Evolutionary conservation across 139 green algal genomes (phyloP).

Genomic region (Astrephomene gubernaculifera): DNA sequence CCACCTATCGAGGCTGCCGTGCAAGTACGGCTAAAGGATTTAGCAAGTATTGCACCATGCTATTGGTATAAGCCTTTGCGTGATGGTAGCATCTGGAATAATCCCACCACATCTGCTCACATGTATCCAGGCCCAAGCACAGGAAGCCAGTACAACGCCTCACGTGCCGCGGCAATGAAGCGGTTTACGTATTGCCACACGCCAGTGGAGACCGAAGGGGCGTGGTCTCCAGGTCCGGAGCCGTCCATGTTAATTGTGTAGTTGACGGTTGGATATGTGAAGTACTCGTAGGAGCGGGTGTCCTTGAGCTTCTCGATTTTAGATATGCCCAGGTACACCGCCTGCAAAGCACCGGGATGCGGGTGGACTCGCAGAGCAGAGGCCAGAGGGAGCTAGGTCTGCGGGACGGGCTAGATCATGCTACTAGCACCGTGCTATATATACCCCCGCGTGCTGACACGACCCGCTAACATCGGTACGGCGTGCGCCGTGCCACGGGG

Average conservation of each 20-base stretch:
- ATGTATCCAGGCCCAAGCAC: neutral
- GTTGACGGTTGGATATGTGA: neutral
- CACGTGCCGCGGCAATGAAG: constrained; percentile 14
- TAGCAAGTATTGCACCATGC: no score
- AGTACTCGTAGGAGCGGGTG: neutral
- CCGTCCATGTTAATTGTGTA: neutral
- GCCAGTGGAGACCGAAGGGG: neutral
- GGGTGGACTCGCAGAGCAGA: no score
- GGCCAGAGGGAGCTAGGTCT: no score
- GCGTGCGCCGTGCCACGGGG: no score
- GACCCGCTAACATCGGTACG: no score
- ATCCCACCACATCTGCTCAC: neutral
- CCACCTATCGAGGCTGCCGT: no score
- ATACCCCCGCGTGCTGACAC: no score
- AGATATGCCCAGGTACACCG: neutral
- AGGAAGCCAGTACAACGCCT: constrained; percentile 22
- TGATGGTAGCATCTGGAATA: neutral
- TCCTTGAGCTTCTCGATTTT: neutral
- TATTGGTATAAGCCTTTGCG: neutral
- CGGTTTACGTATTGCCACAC: constrained; percentile 28
- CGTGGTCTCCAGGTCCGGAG: constrained; percentile 1
- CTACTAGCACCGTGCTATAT: no score
- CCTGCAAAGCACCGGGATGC: no score
- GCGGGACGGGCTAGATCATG: no score
- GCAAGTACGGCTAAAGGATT: no score